Conservation (phyloP, 345 rosid genomes). For the Xanthoceras sorbifolium region DNA sequence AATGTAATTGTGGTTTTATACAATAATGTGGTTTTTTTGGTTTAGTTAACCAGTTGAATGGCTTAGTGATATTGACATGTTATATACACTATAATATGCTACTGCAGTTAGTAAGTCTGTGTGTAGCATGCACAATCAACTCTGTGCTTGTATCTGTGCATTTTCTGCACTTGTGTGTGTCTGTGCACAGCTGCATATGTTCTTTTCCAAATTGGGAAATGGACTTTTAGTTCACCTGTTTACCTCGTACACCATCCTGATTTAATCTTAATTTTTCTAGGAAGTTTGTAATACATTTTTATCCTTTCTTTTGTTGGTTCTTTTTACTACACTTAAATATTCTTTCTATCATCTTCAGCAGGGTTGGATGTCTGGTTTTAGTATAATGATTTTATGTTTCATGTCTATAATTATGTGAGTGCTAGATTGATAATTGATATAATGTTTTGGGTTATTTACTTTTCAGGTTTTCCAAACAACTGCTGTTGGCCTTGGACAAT, state of each 20-base stretch:
- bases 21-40: neutral
- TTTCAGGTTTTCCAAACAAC: conserved; percentile 96
- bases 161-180: neutral
- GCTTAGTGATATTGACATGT: neutral
- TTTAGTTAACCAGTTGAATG: neutral
- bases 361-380: neutral
- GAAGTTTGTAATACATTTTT: neutral
- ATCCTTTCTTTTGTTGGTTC: neutral
- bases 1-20: neutral
- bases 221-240: neutral
- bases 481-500: conserved; percentile 93
- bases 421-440: neutral
- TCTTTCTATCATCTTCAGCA: neutral
- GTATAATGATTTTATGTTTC: neutral
- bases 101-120: neutral
- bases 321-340: neutral
- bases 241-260: neutral
- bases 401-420: neutral
- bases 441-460: neutral
- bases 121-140: neutral
- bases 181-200: neutral
- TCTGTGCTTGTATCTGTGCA: neutral
- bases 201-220: neutral
- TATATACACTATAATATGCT: neutral
- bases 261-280: neutral